Base-by-base conservation (phyloP, 176 grass and related monocot species). In the Phyllostachys edulis region DNA sequence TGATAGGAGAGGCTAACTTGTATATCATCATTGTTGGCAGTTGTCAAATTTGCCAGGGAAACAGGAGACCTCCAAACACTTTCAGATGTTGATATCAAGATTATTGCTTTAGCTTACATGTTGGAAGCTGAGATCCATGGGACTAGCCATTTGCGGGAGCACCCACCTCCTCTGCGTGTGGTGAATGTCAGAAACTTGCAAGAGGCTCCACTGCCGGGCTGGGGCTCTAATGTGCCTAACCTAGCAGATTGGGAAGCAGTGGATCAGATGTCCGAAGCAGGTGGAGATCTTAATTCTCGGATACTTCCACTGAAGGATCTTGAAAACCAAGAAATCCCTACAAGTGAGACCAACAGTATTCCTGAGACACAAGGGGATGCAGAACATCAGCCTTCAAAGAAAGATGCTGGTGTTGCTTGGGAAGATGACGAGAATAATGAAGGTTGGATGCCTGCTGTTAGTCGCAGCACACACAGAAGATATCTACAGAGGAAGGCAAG, bases 61-160 rank as follows among this genome's bases (percentile, higher is more conserved):
- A 99, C 96, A 12, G 96, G 96, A 46, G 96, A 99, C 69, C 86
- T 99, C 20, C 96, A 96, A 44, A 94, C 93, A 2, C 91, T 99
- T 67, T 99, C 96, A 73, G 96, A 96, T 64, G 96, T 99, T 55
- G 96, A 99, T 50, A 95, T 96, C 77, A 99, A 99, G 84, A 75
- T 99, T 11, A 94, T 99, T 63, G 93, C 96, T 83, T 50, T 99
- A 52, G 87, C 96, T 56, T 99, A 99, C 81, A 99, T 96, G 96
- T 78, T 99, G 62, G 96, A 99, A 82, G 78, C 93, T 29, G 89
- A 99, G 83, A 76, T 89, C 55, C 93, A 96, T 63, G 93, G 96
- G 46, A 99, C 85, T 50, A 79, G 61, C 40, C 91, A 99, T 94
- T 63, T 99, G 75, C 89, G 90, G 17, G 91, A 99, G 79, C 79